Evolutionary conservation across 2,329 filamentous ascomycete species (phyloP), one percentile per base, ranked within the genome.

Genomic region (Macrophomina pseudophaseolina): DNA sequence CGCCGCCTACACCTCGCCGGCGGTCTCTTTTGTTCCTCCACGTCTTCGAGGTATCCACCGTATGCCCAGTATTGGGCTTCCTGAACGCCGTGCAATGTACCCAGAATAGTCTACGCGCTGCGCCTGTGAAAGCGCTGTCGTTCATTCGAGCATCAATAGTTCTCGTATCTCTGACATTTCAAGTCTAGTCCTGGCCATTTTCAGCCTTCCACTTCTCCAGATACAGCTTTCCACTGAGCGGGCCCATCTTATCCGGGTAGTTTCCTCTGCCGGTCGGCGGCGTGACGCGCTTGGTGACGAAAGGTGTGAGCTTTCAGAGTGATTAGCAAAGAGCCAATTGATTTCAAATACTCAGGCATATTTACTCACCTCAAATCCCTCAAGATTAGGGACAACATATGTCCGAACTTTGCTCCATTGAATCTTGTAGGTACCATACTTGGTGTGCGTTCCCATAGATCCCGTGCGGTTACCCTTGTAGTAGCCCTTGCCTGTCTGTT

Each of bases 391-490:
- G 72, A 92, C 92, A 66, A 91, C 90, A 78, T 93, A 99, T 65
- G 94, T 97, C 79, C 94, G 90, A 75, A 98, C 92, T 81, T 96
- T 97, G 66, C 84, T 80, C 85, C 87, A 97, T 71, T 98, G 91
- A 71, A 98, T 89, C 54, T 88, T 79, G 80, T 95, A 99, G 60
- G 90, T 90, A 79, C 94, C 95, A 76, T 88, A 87, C 78, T 91
- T 91, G 65, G 91, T 94, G 81, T 96, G 92, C 14, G 84, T 81
- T 78, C 95, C 95, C 88, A 96, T 93, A 49, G 91, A 88, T 1
- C 95, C 95, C 0, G 93, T 90, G 54, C 94, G 86, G 74, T 91
- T 97, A 77, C 95, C 95, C 85, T 98, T 98, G 88, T 99, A 99
- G 87, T 90, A 99, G 72, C 94, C 94, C 76, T 93, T 92, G 78